Conservation (phyloP, 1,284 basidiomycete genomes). For the Kalmanozyma brasiliensis region DNA sequence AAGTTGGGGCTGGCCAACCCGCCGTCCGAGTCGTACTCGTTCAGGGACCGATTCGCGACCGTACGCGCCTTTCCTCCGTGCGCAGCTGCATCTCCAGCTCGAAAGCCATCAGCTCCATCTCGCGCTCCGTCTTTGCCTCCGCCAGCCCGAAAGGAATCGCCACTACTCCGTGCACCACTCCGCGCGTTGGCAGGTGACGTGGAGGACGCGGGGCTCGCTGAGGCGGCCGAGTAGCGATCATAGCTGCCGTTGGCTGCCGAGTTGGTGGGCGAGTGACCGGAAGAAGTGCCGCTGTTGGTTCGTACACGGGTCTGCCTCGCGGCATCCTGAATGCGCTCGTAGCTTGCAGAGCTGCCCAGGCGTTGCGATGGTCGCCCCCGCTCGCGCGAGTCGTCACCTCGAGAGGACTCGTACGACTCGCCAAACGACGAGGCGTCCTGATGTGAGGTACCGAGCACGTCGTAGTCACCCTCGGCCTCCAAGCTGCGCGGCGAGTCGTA, state of each 20-base stretch:
- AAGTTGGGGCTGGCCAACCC: conserved; percentile 47
- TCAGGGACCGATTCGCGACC: conserved; percentile 45
- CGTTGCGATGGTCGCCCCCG: conserved; percentile 55
- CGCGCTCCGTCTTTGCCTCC: conserved; percentile 30
- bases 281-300: conserved; percentile 41
- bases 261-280: conserved; percentile 44
- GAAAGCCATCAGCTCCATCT: conserved; percentile 43
- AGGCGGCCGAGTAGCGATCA: conserved; percentile 25
- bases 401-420: conserved; percentile 34
- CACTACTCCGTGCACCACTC: conserved; percentile 30
- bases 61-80: conserved; percentile 50
- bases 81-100: conserved; percentile 49
- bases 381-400: conserved; percentile 40
- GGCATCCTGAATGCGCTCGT: conserved; percentile 61
- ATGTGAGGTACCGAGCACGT: conserved; percentile 41
- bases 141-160: conserved; percentile 50
- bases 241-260: conserved; percentile 38
- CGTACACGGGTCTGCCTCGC: conserved; percentile 32
- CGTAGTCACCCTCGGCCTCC: conserved; percentile 43
- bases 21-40: conserved; percentile 47
- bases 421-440: conserved; percentile 31
- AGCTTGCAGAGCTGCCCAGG: conserved; percentile 55
- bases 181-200: conserved; percentile 32
- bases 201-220: conserved; percentile 35
- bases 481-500: conserved; percentile 35